Evolutionary conservation across 2,329 filamentous ascomycete species (phyloP), one percentile per base, ranked within the genome.

Genomic region (Metarhizium rileyi): DNA sequence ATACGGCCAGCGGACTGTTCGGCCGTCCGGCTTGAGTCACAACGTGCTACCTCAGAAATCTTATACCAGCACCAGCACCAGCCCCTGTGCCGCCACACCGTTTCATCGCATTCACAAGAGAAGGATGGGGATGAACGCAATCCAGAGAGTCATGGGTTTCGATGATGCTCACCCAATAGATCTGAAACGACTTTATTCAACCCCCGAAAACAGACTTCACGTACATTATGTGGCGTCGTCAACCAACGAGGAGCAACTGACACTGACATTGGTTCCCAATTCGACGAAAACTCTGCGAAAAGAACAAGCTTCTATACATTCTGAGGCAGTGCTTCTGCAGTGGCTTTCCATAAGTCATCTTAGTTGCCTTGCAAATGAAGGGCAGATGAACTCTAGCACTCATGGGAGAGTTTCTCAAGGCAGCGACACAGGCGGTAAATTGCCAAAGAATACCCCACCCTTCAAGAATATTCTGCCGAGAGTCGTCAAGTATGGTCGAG

Each of bases 251-350:
- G 65, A 65, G 16, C 61, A 56, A 9, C 56, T 77, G 23, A 52
- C 71, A 26, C 63, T 78, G 38, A 66, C 69, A 33, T 56, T 75
- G 4, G 61, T 72, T n/a, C 71, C 71, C 6, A 61, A 66, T 33
- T 55, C 65, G n/a, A 59, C 69, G 46, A 68, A 69, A 48, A 62
- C 76, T 26, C 63, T 79, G 28, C 69, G 75, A 27, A 71, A 63
- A 45, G 76, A 79, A 57, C 67, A 68, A 44, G 66, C 60, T 33
- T 66, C 70, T 40, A 62, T 73, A 45, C 58, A 62, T 23, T 70
- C 73, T 22, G 75, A 78, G 55, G 70, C 70, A 9, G 59, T 65
- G 8, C 55, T 75, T 2, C 56, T 78, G 35, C 63, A 60, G 48
- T 79, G 74, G 74, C 61, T 77, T 20, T 61, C 48, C 5, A 14